These are phyloP conservation scores for Quercus alba DNA, from an alignment of 306 rosid genomes.

Conservation along the genomic window DNA sequence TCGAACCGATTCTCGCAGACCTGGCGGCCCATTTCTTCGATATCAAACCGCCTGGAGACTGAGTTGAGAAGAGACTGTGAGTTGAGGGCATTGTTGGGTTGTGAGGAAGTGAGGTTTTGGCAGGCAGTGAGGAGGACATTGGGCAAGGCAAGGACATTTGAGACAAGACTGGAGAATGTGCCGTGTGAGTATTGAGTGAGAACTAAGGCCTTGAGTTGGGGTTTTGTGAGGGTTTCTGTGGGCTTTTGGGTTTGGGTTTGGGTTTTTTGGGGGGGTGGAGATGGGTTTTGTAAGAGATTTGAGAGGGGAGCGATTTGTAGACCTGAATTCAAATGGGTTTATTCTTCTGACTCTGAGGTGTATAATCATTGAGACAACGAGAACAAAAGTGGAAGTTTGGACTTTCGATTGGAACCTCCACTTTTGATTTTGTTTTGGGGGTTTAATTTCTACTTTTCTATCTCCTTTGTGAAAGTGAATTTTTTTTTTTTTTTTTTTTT, in stretches of 20 bases:
- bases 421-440: neutral
- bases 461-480: no score
- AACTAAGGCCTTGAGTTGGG: slow-evolving; percentile 8
- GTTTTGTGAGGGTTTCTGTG: no score
- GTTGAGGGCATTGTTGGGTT: neutral
- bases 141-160: slow-evolving; percentile 70
- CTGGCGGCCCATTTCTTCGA: slow-evolving; percentile 44
- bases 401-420: neutral
- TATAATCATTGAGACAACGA: slow-evolving; percentile 24
- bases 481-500: no score
- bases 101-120: slow-evolving; percentile 7
- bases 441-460: neutral
- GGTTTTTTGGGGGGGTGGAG: neutral
- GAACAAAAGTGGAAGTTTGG: neutral
- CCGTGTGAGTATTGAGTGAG: no score
- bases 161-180: slow-evolving; percentile 50
- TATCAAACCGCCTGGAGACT: neutral
- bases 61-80: slow-evolving; percentile 12
- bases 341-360: slow-evolving; percentile 22
- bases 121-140: slow-evolving; percentile 50
- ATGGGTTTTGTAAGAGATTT: slow-evolving; percentile 13
- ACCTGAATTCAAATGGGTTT: slow-evolving; percentile 5
- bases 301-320: slow-evolving; percentile 9
- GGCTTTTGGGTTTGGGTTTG: neutral
- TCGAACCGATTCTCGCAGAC: slow-evolving; percentile 52